These are phyloP conservation scores for Phytophthora foliorum DNA, from an alignment of 352 stramenopile genomes.

Conservation along the genomic window DNA sequence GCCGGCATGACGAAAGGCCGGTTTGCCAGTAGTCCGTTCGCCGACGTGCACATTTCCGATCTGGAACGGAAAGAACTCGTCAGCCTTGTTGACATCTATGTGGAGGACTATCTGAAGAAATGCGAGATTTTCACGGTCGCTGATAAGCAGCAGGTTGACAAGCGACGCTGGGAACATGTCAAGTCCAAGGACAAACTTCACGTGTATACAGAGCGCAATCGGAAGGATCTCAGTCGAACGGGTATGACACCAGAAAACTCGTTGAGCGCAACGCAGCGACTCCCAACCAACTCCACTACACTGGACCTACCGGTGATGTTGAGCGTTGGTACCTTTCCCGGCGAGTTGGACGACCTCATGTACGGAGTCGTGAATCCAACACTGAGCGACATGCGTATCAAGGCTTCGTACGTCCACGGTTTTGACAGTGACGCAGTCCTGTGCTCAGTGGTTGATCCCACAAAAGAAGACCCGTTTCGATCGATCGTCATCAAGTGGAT, in stretches of 20 bases:
- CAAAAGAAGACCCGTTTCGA: slow-evolving; percentile 33
- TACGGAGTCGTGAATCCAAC: slow-evolving; percentile 42
- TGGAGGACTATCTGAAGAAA: slow-evolving; percentile 32
- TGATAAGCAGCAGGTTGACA: slow-evolving; percentile 26
- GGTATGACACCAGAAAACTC: slow-evolving; percentile 16
- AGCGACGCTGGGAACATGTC: slow-evolving; percentile 27
- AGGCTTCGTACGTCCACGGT: slow-evolving; percentile 32
- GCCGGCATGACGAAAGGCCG: slow-evolving; percentile 21
- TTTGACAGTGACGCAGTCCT: slow-evolving; percentile 29
- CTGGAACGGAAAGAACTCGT: slow-evolving; percentile 17
- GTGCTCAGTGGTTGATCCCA: slow-evolving; percentile 27
- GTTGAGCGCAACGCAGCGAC: slow-evolving; percentile 12
- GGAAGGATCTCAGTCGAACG: slow-evolving; percentile 22
- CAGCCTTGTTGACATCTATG: slow-evolving; percentile 18
- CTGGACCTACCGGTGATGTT: slow-evolving; percentile 29
- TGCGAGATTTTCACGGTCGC: slow-evolving; percentile 24
- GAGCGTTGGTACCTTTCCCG: slow-evolving; percentile 30
- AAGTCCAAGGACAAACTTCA: slow-evolving; percentile 31
- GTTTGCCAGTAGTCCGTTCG: slow-evolving; percentile 24
- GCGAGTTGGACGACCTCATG: slow-evolving; percentile 45
- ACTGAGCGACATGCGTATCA: slow-evolving; percentile 39
- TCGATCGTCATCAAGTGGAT: slow-evolving; percentile 48
- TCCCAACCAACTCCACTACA: slow-evolving; percentile 2
- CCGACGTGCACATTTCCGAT: slow-evolving; percentile 16
- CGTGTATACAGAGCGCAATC: slow-evolving; percentile 25